Evolutionary conservation across 2,329 filamentous ascomycete species (phyloP).

Genomic region (Sphaerostilbella broomeana): DNA sequence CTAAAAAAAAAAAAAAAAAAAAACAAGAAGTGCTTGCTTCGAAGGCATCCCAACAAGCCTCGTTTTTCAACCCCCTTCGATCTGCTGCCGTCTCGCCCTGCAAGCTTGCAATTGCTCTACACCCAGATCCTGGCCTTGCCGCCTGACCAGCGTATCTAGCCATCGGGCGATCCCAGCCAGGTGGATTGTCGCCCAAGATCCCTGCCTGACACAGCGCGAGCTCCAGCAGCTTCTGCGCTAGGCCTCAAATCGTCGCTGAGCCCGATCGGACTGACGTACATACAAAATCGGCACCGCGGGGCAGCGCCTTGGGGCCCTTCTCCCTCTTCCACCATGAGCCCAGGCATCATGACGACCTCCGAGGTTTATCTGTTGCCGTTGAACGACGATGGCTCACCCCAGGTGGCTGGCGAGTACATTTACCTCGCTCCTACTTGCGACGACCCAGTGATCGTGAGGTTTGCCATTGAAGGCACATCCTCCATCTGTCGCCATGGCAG

Average conservation of each 20-base stretch:
- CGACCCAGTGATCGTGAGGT: slow-evolving; percentile 73
- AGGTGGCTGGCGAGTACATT: slow-evolving; percentile 83
- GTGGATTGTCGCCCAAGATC: neutral
- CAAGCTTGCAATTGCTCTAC: too few species aligned
- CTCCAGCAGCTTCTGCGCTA: slow-evolving; percentile 1
- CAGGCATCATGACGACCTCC: slow-evolving; percentile 56
- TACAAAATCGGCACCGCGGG: slow-evolving; percentile 17
- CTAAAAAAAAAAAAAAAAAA: too few species aligned
- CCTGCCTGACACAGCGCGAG: slow-evolving; percentile 1
- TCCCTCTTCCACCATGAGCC: slow-evolving; percentile 43
- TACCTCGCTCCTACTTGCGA: slow-evolving; percentile 72
- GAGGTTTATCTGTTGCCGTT: slow-evolving; percentile 84
- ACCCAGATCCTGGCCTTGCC: too few species aligned
- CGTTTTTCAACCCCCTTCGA: too few species aligned
- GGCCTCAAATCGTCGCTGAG: neutral
- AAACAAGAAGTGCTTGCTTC: too few species aligned
- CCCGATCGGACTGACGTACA: neutral
- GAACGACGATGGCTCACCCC: slow-evolving; percentile 87
- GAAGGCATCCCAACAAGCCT: too few species aligned
- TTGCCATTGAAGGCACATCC: slow-evolving; percentile 89
- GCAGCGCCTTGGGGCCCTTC: slow-evolving; percentile 14
- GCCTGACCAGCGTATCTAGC: neutral
- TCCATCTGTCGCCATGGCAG: slow-evolving; percentile 93
- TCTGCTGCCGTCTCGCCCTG: too few species aligned
- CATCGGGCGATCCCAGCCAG: neutral